Evolutionary conservation across 2,329 filamentous ascomycete species (phyloP), one percentile per base, ranked within the genome.

Genomic region (Aureobasidium pullulans): DNA sequence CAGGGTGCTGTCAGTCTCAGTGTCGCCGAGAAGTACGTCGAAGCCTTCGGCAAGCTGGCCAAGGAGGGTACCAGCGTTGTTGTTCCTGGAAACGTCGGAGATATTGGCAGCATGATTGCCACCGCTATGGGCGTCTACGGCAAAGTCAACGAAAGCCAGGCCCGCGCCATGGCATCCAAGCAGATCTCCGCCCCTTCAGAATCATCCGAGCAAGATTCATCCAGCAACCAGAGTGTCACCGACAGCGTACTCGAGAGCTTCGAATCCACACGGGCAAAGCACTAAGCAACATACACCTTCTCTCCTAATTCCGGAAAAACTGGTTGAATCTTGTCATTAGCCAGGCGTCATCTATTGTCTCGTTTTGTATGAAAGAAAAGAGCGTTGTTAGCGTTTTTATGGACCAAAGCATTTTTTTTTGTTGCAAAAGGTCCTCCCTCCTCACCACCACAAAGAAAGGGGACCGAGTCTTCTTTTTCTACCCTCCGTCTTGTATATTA

Each of bases 21-120:
- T 13, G 90, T 99, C 8, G 94, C 94, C 0, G 94, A 99, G 82
- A 96, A 96, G 76, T 99, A 99, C 68, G 94, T 99, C 56, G 93
- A 95, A 47, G 94, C 94, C 4, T 99, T 97, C 70, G 87, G 83
- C 66, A 90, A 92, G 71, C 79, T 99, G 66, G 94, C 94, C 53
- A 94, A 93, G 76, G 92, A 99, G 78, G 90, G 94, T 67, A 99
- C 94, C 3, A 89, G 91, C 4, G 88, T 99, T 31, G 90, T 99
- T 19, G 92, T 99, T 13, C 94, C 94, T 0, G 94, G 94, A 10
- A 97, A 99, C 69, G 90, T 99, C 39, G 94, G 94, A 62, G 94
- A 99, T 71, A 92, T 99, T 66, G 88, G 90, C 58, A 85, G 90
- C 66, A 96, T 99, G 92, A 97, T 99, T 72, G 92, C 94, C 40